A percentile compares a stretch with the other conserved stretches of the same genome.
These are phyloP conservation scores for Physcomitrium patens DNA, from an alignment of 225 moss, liverwort and hornwort species.

Conservation along the genomic window DNA sequence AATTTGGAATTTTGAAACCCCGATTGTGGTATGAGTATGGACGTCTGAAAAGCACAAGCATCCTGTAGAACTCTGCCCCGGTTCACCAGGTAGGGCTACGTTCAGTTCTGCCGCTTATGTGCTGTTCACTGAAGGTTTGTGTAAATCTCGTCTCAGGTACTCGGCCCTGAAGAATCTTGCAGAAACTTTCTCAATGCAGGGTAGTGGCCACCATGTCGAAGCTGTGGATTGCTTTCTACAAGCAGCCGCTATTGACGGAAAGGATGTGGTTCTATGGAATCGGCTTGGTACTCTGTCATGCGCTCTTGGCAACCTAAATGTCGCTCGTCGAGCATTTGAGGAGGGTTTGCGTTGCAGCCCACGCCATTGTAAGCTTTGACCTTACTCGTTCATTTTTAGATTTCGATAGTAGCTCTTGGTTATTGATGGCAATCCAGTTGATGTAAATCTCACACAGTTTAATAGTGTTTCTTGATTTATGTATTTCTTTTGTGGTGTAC, in stretches of 20 bases:
- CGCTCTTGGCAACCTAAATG: conserved; percentile 80
- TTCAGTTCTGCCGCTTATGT: not conserved
- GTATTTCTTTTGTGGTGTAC: not conserved
- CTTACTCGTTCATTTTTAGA: conserved; percentile 19
- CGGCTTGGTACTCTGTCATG: conserved; percentile 95
- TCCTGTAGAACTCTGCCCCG: conserved; percentile 2
- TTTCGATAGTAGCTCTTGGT: conserved; percentile 15
- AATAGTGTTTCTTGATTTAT: conserved; percentile 19
- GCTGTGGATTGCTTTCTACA: conserved; percentile 92
- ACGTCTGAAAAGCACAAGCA: not conserved
- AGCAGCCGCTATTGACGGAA: conserved; percentile 88
- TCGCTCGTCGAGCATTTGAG: conserved; percentile 93
- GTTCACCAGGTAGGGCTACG: not conserved
- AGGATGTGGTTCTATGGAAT: conserved; percentile 94
- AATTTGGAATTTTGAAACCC: conserved; percentile 8
- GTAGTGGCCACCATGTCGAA: conserved; percentile 71
- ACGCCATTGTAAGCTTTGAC: conserved; percentile 76
- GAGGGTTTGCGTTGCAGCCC: conserved; percentile 96
- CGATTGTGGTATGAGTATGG: not conserved
- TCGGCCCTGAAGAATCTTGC: conserved; percentile 92
- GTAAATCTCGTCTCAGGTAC: conserved; percentile 54
- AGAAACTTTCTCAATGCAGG: conserved; percentile 81
- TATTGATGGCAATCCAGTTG: conserved; percentile 26
- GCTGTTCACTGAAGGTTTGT: conserved; percentile 31
- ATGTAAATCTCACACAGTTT: conserved; percentile 14